Conservation (phyloP, 805 yeast species). For the Jamesozyma jinghongensis region DNA sequence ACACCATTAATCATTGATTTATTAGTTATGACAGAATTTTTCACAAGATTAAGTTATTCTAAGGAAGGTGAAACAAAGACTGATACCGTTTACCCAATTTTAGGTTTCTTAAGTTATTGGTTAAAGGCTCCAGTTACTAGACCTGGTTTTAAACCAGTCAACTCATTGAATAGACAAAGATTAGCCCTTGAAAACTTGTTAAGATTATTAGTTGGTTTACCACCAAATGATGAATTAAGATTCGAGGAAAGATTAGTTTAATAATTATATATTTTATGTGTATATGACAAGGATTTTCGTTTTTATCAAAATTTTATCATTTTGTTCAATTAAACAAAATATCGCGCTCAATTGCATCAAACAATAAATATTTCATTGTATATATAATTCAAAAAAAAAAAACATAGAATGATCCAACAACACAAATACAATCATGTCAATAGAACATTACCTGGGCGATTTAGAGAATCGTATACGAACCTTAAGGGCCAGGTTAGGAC, state of each 20-base stretch:
- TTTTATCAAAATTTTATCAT: no score
- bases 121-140: constrained; percentile 92
- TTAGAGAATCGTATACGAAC: no score
- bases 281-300: no score
- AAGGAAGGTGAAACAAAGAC: constrained; percentile 31
- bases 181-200: constrained; percentile 84
- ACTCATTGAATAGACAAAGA: constrained; percentile 92
- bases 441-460: no score
- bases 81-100: constrained; percentile 70
- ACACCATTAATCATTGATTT: constrained; percentile 90
- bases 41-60: constrained; percentile 76
- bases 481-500: no score
- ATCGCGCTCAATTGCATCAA: no score
- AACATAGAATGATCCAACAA: no score
- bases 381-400: no score
- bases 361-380: no score
- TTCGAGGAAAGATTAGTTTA: constrained; percentile 68
- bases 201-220: constrained; percentile 83
- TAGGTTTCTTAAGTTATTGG: constrained; percentile 88
- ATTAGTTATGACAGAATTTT: constrained; percentile 82
- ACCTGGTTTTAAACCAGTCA: constrained; percentile 82
- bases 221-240: constrained; percentile 83
- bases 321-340: no score
- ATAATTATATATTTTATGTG: background rate
- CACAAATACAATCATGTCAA: no score